Base-by-base conservation (phyloP, 1,139 yeast species). In the Wickerhamomyces sp. region DNA sequence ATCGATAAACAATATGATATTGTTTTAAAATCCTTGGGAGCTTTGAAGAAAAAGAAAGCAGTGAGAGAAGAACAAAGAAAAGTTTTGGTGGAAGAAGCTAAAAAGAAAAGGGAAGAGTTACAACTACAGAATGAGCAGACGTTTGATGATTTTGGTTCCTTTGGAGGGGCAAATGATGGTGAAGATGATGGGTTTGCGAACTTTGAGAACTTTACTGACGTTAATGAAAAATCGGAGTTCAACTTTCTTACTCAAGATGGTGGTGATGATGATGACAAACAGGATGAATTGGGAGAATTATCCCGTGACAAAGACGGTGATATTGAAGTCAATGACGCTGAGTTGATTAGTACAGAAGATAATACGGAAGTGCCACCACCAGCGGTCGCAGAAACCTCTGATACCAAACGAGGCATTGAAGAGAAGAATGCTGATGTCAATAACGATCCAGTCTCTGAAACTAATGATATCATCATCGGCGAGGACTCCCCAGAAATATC, bases 1-100 rank as follows among this genome's bases (percentile, higher is more conserved):
- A 17, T 54, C 5, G 51, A 50, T 4, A 40, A 35, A 9, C 49
- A 50, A 22, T 50, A 41, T 31, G 43, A 42, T 10, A 36, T 31
- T 9, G 45, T 52, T 3, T 16, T 52, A 15, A 22, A 31, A 10
- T 46, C 55, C 4, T 39, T 54, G 17, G 35, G 40, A 14, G 19
- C 40, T 1, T 34, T 52, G 29, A 43, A 43, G 22, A 26, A 33
- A 16, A 28, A 42, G 35, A 52, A 51, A 34, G 29, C 28, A 2
- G 28, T 36, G 16, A 41, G 55, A 25, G 48, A 43, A 9, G 30
- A 30, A 7, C 40, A 45, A 32, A 36, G 47, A 9, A 24, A 33
- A 12, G 35, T 26, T 7, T 18, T 52, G 15, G 43, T 37, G 19
- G 39, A 38, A 8, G 46, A 46, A 27, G 48, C 45, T 9, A 39